Evolutionary conservation across 2,329 filamentous ascomycete species (phyloP), one percentile per base, ranked within the genome.

Genomic region (Stachybotrys chartarum): DNA sequence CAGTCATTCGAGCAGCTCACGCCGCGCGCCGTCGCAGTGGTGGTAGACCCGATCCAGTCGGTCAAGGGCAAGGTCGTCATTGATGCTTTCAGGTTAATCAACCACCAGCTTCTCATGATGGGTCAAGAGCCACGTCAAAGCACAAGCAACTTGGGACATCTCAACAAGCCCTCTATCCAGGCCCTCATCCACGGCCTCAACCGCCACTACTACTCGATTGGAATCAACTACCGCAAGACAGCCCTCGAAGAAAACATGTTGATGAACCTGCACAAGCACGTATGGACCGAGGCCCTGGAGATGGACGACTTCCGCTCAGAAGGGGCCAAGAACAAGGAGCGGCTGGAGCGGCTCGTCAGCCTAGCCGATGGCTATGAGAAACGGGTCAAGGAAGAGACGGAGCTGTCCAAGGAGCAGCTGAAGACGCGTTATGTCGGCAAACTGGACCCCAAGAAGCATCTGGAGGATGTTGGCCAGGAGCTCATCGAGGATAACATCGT

Each of bases 51-150:
- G 47, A 97, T 99, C 67, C 94, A 99, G 75, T 97, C 94, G 58
- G 94, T 99, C 70, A 99, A 99, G 79, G 94, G 94, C 75, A 99
- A 99, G 75, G 94, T 99, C 65, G 94, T 99, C 65, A 99, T 99
- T 64, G 94, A 99, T 70, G 94, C 94, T 55, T 99, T 99, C 84
- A 91, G 94, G 63, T 85, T 97, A 55, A 99, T 99, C 76, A 96
- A 96, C 78, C 92, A 94, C 14, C 94, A 99, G 75, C 92, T 92
- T 14, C 82, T 99, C 60, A 96, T 99, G 85, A 90, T 97, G 74
- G 94, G 94, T 3, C 94, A 99, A 72, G 94, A 99, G 72, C 94
- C 94, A 11, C 88, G 94, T 56, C 94, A 99, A 74, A 97, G 92
- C 66, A 99, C 94, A 45, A 97, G 92, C 62, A 99, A 99, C 77